A percentile compares a stretch with the other conserved stretches of the same genome.
phyloP scores from a whole-genome alignment of 352 stramenopile genomes.

The Elongisporangium anandrum region DNA sequence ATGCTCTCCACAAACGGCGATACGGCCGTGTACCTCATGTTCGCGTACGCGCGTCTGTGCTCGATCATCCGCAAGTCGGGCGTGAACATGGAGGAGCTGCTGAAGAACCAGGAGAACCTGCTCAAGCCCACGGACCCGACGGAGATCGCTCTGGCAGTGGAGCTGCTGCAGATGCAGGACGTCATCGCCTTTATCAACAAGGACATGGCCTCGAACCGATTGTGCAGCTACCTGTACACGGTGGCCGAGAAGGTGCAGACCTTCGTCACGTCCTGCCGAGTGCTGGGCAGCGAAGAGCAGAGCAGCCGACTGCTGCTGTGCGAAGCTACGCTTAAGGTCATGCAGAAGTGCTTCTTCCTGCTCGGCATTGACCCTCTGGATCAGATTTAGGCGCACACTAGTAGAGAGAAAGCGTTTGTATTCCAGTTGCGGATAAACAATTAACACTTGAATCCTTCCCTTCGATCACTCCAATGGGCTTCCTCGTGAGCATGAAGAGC shows the following conservation, averaged over 20 bases:
- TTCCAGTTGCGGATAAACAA: too few species aligned
- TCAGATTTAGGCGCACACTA: constrained; percentile 82
- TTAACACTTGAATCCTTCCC: too few species aligned
- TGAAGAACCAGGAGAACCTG: constrained; percentile 42
- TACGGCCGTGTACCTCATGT: constrained; percentile 99
- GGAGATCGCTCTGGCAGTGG: constrained; percentile 90
- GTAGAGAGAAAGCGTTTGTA: background rate
- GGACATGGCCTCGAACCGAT: constrained; percentile 95
- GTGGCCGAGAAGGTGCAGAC: constrained; percentile 95
- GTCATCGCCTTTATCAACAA: constrained; percentile 92
- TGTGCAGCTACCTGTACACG: constrained; percentile 99
- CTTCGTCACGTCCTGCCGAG: constrained; percentile 98
- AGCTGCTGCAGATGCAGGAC: constrained; percentile 96
- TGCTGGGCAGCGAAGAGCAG: constrained; percentile 94
- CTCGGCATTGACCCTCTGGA: constrained; percentile 92
- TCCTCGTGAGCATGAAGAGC: constrained; percentile 4
- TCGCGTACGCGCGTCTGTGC: constrained; percentile 96
- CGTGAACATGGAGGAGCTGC: constrained; percentile 77
- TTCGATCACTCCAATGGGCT: too few species aligned
- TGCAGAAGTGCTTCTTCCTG: constrained; percentile 92
- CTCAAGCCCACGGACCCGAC: constrained; percentile 75
- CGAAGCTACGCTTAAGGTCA: constrained; percentile 93
- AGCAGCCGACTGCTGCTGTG: constrained; percentile 96
- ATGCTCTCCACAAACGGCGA: constrained; percentile 99
- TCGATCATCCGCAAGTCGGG: constrained; percentile 95